Evolutionary conservation across 805 yeast genomes (phyloP), one percentile per base, ranked within the genome.

Genomic region (Kodamaea kaohsiungensis): DNA sequence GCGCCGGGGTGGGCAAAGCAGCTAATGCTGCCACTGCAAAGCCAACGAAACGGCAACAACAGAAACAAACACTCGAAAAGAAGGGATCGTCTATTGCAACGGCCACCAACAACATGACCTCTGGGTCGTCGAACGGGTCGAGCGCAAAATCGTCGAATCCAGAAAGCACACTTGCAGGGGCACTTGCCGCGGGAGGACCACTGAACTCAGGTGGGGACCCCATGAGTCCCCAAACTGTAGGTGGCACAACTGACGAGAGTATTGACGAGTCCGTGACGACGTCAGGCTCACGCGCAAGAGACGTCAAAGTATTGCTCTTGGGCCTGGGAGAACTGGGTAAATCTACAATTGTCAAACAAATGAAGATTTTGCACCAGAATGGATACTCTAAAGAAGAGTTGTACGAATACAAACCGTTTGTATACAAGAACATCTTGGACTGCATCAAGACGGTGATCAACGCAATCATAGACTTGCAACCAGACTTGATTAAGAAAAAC

Each of bases 261-360:
- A 47, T 47, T 17, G 50, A 33, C 30, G 50, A 47, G 16, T 16
- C 27, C 25, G 25, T n/a, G 12, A n/a, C 50, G 16, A 16, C 50
- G 16, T 16, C 43, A 19, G 17, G 25, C 25, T 16, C 17, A 17
- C 45, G 45, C 22, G 89, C 35, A 18, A 66, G 79, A 57, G 89
- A 84, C 55, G 84, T 86, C 52, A 91, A 91, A 67, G 85, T 92
- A 47, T 75, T 92, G 38, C 75, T 92, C 35, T 71, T 88, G 48
- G 95, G 99, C 4, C 88, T 97, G 0, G 99, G 98, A 13, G 96
- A 88, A 65, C 79, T 86, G 57, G 96, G 96, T 3, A 89, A 88
- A 65, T 85, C 91, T 7, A 88, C 96, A 15, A 84, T 88, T 51
- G 82, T 89, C 51, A 89, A 88, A 67, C 96, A 88, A 68, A 89